Conservation (phyloP, 225 moss, liverwort and hornwort species). For the Polytrichum formosum region DNA sequence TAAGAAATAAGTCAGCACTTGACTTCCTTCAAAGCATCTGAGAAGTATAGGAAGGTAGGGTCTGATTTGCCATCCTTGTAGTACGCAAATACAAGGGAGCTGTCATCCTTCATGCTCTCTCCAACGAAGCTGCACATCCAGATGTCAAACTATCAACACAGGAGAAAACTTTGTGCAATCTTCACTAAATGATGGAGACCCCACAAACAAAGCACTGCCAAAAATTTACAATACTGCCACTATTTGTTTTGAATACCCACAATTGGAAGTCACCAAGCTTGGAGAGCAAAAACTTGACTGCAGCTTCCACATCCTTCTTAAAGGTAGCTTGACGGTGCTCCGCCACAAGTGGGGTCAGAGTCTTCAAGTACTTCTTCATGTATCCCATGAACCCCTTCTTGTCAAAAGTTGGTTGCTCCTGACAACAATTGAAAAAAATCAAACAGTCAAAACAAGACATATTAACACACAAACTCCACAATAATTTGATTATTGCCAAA, state of each 20-base stretch:
- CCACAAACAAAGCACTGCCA: no score
- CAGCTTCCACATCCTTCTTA: slow-evolving; percentile 40
- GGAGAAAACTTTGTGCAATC: no score
- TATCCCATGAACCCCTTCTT: slow-evolving; percentile 46
- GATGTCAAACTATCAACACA: no score
- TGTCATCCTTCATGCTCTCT: slow-evolving; percentile 56
- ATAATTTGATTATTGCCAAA: no score
- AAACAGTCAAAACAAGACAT: no score
- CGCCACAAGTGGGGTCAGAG: slow-evolving; percentile 21
- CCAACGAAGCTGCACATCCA: slow-evolving; percentile 47
- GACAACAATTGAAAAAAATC: neutral
- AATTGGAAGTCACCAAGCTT: slow-evolving; percentile 54
- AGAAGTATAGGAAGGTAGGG: slow-evolving; percentile 72
- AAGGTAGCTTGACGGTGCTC: slow-evolving; percentile 32
- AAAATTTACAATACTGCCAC: no score
- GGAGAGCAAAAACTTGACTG: slow-evolving; percentile 47
- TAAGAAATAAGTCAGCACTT: slow-evolving; percentile 49
- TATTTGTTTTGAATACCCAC: slow-evolving; percentile 17
- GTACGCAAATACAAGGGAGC: slow-evolving; percentile 51
- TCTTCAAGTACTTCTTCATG: slow-evolving; percentile 55
- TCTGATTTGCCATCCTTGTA: slow-evolving; percentile 62
- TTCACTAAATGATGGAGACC: neutral
- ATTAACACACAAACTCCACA: no score
- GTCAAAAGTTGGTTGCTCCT: slow-evolving; percentile 60
- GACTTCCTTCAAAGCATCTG: slow-evolving; percentile 67